Conservation (phyloP, 2,329 filamentous ascomycete genomes). For the Magnaporthales sp. region DNA sequence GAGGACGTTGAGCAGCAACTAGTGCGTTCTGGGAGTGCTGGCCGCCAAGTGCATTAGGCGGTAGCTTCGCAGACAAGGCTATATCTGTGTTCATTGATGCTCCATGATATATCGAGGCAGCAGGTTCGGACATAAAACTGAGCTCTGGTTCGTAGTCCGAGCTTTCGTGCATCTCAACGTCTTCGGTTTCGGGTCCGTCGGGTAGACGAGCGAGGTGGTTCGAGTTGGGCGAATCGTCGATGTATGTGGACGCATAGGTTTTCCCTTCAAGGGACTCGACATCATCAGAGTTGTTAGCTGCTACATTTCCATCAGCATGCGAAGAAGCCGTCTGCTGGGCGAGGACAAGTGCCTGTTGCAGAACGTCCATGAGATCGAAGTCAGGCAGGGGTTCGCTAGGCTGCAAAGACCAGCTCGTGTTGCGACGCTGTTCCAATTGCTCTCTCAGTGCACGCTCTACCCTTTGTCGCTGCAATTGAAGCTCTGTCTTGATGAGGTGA, state of each 20-base stretch:
- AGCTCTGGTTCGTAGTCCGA: constrained; percentile 24
- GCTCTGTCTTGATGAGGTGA: constrained; percentile 72
- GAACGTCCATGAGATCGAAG: constrained; percentile 64
- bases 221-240: constrained; percentile 67
- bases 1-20: neutral
- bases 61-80: neutral
- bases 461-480: constrained; percentile 69
- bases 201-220: constrained; percentile 38
- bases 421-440: constrained; percentile 58
- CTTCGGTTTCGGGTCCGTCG: constrained; percentile 32
- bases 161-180: constrained; percentile 27
- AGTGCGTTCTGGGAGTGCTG: neutral
- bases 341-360: constrained; percentile 60
- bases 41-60: neutral
- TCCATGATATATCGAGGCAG: neutral
- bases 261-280: constrained; percentile 87
- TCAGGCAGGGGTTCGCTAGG: constrained; percentile 46
- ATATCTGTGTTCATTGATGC: neutral
- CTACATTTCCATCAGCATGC: constrained; percentile 44
- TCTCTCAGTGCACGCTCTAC: constrained; percentile 72
- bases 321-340: constrained; percentile 59
- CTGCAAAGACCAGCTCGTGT: constrained; percentile 32
- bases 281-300: constrained; percentile 36
- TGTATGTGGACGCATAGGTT: constrained; percentile 91
- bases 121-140: neutral